A percentile compares a stretch with the other conserved stretches of the same genome.
These are phyloP conservation scores for Colletotrichum shisoi DNA, from an alignment of 2,329 filamentous ascomycete species.

Conservation along the genomic window DNA sequence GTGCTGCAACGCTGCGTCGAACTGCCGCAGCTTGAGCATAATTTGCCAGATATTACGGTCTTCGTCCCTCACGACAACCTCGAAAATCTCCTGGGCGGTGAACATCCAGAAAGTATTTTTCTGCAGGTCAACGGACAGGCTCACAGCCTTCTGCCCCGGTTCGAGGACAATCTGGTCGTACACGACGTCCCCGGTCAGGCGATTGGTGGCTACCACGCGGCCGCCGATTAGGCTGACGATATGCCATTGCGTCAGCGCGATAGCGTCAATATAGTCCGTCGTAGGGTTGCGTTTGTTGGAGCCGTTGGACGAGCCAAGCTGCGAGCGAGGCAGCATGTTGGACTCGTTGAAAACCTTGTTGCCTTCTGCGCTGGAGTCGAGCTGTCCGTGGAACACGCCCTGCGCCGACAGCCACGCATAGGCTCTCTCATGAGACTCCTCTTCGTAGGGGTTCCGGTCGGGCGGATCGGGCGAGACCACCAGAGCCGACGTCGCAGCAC, in stretches of 20 bases:
- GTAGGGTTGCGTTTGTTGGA: constrained; percentile 68
- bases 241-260: constrained; percentile 93
- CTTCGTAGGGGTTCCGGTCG: constrained; percentile 62
- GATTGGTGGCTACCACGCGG: constrained; percentile 83
- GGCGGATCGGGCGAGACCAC: constrained; percentile 78
- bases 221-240: constrained; percentile 83
- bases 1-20: constrained; percentile 86
- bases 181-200: constrained; percentile 83
- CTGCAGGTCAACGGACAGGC: constrained; percentile 85
- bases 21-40: constrained; percentile 85
- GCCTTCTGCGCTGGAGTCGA: constrained; percentile 73
- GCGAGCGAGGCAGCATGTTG: constrained; percentile 76
- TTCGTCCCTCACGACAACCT: constrained; percentile 90
- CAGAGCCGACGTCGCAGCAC: constrained; percentile 69
- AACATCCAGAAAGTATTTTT: constrained; percentile 99
- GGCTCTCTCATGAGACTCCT: constrained; percentile 69
- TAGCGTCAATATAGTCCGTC: constrained; percentile 77
- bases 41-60: constrained; percentile 94
- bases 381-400: constrained; percentile 85
- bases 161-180: constrained; percentile 89
- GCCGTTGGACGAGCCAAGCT: constrained; percentile 57
- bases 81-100: constrained; percentile 88
- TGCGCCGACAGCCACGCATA: constrained; percentile 93
- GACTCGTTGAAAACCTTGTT: constrained; percentile 79
- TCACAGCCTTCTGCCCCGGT: constrained; percentile 79